Evolutionary conservation across 139 green algal species (phyloP), one percentile per base, ranked within the genome.

Genomic region (Chlamydomonas applanata): DNA sequence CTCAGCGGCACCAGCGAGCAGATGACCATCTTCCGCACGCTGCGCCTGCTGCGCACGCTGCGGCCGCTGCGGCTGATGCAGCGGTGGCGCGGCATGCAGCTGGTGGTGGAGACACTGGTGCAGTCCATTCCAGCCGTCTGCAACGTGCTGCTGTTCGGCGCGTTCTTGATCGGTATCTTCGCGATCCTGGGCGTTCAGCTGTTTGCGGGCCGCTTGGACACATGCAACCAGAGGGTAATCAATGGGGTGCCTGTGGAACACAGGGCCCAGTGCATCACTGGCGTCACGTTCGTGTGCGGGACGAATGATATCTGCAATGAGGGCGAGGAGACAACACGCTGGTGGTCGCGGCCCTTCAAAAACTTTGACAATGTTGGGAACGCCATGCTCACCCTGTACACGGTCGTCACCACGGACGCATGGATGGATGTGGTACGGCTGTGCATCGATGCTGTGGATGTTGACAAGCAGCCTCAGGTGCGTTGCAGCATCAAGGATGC

Each of bases 401-500:
- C 82, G 1, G 81, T 86, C 25, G 60, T 53, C 17, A 94, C 89
- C 2, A 74, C 82, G 54, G 89, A 94, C 67, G 75, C 70, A 2
- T 94, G 87, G 85, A 71, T 88, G 73, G 79, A 84, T 63, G 80
- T 86, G 34, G 82, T 91, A 71, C 81, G 90, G 63, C 78, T 67
- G 63, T 72, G 62, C 25, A 66, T 87, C 40, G 87, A 92, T 72
- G 80, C 82, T 0, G 74, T 77, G 22, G 79, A 67, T 1, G 46
- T 73, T 13, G 71, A 85, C 66, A 63, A 73, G 54, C 82, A 90
- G 75, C 87, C 87, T 0, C 49, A 73, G 17, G 45, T 62, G 54
- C 24, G 54, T 62, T 9, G 7, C 54, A 29, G 54, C 54, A 27
- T 14, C 17, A 17, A 24, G 46, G 46, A 17, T 56, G 46, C 46